Evolutionary conservation across 2,329 filamentous ascomycete species (phyloP), one percentile per base, ranked within the genome.

Genomic region (Xylaria sp.): DNA sequence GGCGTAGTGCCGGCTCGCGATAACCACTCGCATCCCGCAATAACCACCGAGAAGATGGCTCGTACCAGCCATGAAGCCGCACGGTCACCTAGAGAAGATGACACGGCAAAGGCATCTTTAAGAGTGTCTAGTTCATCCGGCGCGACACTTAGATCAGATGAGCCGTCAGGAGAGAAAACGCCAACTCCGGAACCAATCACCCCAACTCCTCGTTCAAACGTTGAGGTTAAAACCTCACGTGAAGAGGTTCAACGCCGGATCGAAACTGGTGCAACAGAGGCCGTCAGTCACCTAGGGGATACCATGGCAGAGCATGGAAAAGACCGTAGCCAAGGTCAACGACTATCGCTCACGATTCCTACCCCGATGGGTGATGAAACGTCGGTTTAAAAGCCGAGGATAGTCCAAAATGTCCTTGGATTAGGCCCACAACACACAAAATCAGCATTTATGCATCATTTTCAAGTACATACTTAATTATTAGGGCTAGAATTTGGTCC

Each of bases 1-100:
- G 95, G 95, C 13, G 92, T 99, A 2, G 79, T 98, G 11, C 95
- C 94, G 1, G 81, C 85, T 9, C 70, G 71, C 10, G 77, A 77
- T 23, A 64, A 55, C 4, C 70, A 71, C 43, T 48, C 46, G 0
- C 68, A 68, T 27, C 41, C 59, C 4, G 53, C 60, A 37, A 67
- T 58, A 19, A 58, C 71, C n/a, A 62, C 69, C 17, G 75, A 76
- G 10, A 76, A 74, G 57, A 77, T 73, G 53, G 68, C 70, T 13
- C 73, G 74, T 11, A 66, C 63, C 47, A 79, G 76, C 37, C 71
- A 76, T n/a, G 77, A 79, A 23, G 65, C 47, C 27, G 51, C 53
- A 21, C 54, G 58, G 21, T n/a, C 40, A 40, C 60, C 63, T 3
- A 31, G 46, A 27, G 66, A 67, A 17, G 58, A 25, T n/a, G 55